phyloP scores from a whole-genome alignment of 192 early-diverging fungal genomes.

The Coemansia sp. region DNA sequence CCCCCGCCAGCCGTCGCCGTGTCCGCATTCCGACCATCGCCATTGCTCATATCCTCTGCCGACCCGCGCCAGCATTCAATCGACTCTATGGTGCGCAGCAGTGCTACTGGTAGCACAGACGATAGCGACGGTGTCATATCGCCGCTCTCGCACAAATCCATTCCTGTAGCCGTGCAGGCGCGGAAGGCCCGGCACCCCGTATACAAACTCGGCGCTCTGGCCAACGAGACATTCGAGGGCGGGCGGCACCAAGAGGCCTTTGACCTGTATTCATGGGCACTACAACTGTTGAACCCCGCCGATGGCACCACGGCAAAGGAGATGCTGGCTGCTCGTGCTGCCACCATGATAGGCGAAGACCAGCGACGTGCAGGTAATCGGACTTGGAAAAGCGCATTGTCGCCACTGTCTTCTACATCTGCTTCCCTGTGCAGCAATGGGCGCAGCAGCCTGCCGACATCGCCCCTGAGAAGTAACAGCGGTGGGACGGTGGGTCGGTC shows the following conservation, averaged over 20 bases:
- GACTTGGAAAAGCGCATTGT: background rate
- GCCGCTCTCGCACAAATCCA: conserved; percentile 32
- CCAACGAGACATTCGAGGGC: conserved; percentile 58
- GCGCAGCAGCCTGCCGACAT: background rate
- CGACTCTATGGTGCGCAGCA: background rate
- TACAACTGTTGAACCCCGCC: conserved; percentile 38
- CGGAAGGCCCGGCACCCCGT: conserved; percentile 49
- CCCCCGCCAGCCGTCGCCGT: background rate
- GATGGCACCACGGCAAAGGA: conserved; percentile 24
- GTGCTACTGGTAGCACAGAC: background rate
- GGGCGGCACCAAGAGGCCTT: conserved; percentile 57
- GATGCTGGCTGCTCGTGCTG: conserved; percentile 14
- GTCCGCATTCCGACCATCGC: background rate
- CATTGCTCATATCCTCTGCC: background rate
- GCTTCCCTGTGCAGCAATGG: background rate
- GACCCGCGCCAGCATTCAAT: background rate
- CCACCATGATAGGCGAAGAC: conserved; percentile 1
- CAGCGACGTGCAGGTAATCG: background rate
- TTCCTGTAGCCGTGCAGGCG: conserved; percentile 49
- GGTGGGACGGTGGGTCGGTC: background rate
- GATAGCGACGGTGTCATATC: conserved; percentile 10
- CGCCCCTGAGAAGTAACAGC: background rate
- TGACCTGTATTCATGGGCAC: conserved; percentile 52
- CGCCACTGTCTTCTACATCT: conserved; percentile 2
- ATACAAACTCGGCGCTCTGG: conserved; percentile 47